phyloP scores from a whole-genome alignment of 2,329 filamentous ascomycete genomes.

The Tympanopsis confertula region DNA sequence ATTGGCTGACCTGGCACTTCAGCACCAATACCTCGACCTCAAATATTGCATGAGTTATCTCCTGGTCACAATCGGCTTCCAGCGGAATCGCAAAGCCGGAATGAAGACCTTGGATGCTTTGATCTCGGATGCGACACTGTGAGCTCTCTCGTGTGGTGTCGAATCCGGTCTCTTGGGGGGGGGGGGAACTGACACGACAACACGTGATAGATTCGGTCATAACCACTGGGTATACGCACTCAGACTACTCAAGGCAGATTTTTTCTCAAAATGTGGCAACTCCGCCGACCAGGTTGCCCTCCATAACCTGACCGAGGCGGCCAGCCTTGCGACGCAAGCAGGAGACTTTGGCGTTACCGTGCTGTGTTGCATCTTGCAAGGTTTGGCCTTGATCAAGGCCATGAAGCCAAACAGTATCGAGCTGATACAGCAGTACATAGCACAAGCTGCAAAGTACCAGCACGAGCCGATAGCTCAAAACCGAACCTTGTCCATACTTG shows the following conservation, averaged over 20 bases:
- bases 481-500: slow-evolving; percentile 54
- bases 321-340: slow-evolving; percentile 42
- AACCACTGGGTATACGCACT: slow-evolving; percentile 68
- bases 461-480: slow-evolving; percentile 50
- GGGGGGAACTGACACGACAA: no score
- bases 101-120: slow-evolving; percentile 60
- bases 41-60: slow-evolving; percentile 72
- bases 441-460: slow-evolving; percentile 63
- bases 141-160: slow-evolving; percentile 14
- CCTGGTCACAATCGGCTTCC: slow-evolving; percentile 58
- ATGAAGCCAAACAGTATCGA: slow-evolving; percentile 55
- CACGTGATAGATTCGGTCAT: slow-evolving; percentile 53
- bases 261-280: slow-evolving; percentile 50
- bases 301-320: slow-evolving; percentile 57
- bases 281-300: slow-evolving; percentile 51
- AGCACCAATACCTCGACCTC: slow-evolving; percentile 50
- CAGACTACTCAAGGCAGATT: slow-evolving; percentile 59
- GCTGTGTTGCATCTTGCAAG: slow-evolving; percentile 56
- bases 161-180: slow-evolving; percentile 2
- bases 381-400: slow-evolving; percentile 54
- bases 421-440: slow-evolving; percentile 61
- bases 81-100: slow-evolving; percentile 60
- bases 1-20: not conserved
- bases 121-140: slow-evolving; percentile 58
- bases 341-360: slow-evolving; percentile 55